Evolutionary conservation across 2,329 filamentous ascomycete species (phyloP), one percentile per base, ranked within the genome.

Genomic region (Arthrobotrys megalospora): DNA sequence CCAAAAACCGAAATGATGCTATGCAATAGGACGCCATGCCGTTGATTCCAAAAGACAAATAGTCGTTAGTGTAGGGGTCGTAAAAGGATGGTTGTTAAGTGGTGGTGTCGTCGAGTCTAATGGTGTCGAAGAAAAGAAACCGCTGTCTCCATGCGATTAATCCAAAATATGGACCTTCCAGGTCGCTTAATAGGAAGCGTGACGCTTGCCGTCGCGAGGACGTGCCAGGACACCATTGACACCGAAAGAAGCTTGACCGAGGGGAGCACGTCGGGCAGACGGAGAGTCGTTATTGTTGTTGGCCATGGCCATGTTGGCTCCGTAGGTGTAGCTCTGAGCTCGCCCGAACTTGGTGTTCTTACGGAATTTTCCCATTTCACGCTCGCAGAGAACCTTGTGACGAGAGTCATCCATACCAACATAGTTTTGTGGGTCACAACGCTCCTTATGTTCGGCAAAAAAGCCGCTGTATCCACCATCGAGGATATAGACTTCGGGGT

Each of bases 381-480:
- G 92, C 86, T 99, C 96, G 84, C 96, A 98, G 50, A 94, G 96
- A 82, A 91, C 91, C 82, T 93, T 92, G 85, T 99, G 94, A 84
- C 95, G 93, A 83, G 95, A 92, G 80, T 92, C 93, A 80, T 91
- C 92, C 96, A 99, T 99, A 85, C 96, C 94, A 76, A 99, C 93
- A 83, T 99, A 99, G 83, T 95, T 94, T 82, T 97, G 94, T 21
- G 96, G 96, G 82, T 91, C 96, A 87, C 96, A 99, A 79, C 94
- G 90, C 55, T 88, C 86, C 65, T 91, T 90, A 84, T 97, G 90
- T 80, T 93, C 88, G 24, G 89, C 86, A 84, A 95, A 99, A 87
- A 99, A 99, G 32, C 90, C 90, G 84, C 94, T 97, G 86, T 99
- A 99, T 50, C 96, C 96, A 78, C 96, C 96, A 81, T 98, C 94